Percentiles rank a stretch among this genome's conserved stretches.
phyloP scores from a whole-genome alignment of 2,329 filamentous ascomycete genomes.

The Bimuria novae-zelandiae region DNA sequence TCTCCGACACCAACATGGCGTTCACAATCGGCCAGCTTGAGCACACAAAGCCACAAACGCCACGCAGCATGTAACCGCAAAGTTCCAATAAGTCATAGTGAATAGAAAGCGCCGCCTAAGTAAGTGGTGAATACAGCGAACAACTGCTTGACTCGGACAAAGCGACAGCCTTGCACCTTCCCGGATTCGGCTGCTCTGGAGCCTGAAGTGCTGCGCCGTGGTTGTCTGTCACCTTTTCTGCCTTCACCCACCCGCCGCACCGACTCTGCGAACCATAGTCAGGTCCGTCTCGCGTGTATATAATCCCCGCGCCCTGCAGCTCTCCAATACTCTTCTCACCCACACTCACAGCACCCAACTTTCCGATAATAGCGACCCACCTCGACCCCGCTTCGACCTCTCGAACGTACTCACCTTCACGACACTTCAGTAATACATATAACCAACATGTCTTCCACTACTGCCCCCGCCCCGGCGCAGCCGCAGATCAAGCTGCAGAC shows the following conservation, averaged over 20 bases:
- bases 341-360: conserved; percentile 1
- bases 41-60: background rate
- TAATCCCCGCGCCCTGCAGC: background rate
- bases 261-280: background rate
- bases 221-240: conserved; percentile 4
- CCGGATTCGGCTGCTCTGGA: conserved; percentile 14
- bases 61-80: too few species aligned
- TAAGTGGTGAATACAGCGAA: background rate
- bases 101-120: background rate
- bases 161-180: conserved; percentile 31
- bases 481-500: conserved; percentile 50
- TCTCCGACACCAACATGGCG: background rate
- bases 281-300: conserved; percentile 2
- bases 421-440: background rate
- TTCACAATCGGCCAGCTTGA: background rate
- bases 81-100: too few species aligned
- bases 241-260: conserved; percentile 6
- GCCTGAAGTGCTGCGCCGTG: conserved; percentile 21
- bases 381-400: conserved; percentile 1
- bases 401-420: background rate
- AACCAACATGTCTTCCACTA: conserved; percentile 17
- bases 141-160: background rate
- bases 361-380: background rate
- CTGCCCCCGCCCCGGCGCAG: conserved; percentile 15
- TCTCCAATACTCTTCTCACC: background rate